phyloP scores from a whole-genome alignment of 495 filamentous ascomycete species.

The Amphirosellinia nigrospora region DNA sequence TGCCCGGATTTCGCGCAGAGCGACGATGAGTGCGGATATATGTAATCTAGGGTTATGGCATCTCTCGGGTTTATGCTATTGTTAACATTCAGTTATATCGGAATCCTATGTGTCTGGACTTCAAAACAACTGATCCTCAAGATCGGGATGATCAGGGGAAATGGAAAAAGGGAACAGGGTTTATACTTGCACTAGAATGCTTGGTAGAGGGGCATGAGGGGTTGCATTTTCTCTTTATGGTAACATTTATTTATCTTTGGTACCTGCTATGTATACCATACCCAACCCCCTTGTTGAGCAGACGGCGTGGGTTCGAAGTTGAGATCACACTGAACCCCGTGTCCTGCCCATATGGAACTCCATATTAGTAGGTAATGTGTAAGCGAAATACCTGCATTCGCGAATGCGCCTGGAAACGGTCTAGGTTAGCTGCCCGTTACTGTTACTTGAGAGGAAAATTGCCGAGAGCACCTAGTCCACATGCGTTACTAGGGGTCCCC shows the following conservation, averaged over 20 bases:
- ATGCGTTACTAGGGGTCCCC: neutral
- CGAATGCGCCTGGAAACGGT: neutral
- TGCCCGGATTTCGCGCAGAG: slow-evolving; percentile 4
- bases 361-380: neutral
- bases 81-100: neutral
- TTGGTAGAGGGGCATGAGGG: slow-evolving; percentile 1
- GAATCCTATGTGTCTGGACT: slow-evolving; percentile 1
- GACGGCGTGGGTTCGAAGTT: neutral
- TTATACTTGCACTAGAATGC: neutral
- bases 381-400: slow-evolving; percentile 9
- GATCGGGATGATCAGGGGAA: slow-evolving; percentile 11
- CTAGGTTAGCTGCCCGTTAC: neutral
- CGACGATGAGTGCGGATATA: neutral
- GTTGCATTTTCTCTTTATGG: neutral
- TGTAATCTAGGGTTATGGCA: neutral
- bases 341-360: neutral
- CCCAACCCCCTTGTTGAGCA: neutral
- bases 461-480: neutral
- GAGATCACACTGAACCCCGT: slow-evolving; percentile 3
- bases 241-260: neutral
- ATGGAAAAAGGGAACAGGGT: neutral
- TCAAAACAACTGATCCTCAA: neutral
- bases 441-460: neutral
- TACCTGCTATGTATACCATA: neutral
- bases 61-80: neutral